These are phyloP conservation scores for Euphrasia arctica DNA, from an alignment of 305 asterid genomes.

Conservation along the genomic window DNA sequence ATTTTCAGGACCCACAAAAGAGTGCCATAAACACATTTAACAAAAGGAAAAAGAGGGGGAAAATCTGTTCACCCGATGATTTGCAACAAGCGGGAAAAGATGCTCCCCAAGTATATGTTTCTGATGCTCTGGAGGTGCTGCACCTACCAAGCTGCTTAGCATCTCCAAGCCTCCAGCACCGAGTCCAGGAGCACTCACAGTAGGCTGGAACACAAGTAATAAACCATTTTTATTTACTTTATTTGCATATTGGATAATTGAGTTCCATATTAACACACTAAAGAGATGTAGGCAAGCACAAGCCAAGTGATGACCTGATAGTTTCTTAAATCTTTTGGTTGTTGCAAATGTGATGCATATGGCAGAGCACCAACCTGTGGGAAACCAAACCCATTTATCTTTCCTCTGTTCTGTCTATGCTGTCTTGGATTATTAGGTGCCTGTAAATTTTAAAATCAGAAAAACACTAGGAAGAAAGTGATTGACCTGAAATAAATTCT, in stretches of 20 bases:
- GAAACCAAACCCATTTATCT: constrained; percentile 41
- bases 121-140: constrained; percentile 63
- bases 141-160: constrained; percentile 66
- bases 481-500: not conserved
- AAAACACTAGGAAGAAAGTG: not conserved
- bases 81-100: constrained; percentile 70
- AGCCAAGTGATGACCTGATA: constrained; percentile 43
- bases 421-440: constrained; percentile 53
- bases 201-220: constrained; percentile 27
- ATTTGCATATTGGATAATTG: constrained; percentile 22
- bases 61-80: constrained; percentile 47
- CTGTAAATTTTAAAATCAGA: constrained; percentile 31
- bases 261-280: not conserved
- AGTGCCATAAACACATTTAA: not conserved
- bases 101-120: constrained; percentile 81
- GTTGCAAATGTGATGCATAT: constrained; percentile 37
- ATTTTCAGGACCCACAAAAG: not conserved
- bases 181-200: constrained; percentile 32
- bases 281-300: not conserved
- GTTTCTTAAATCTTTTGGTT: constrained; percentile 43
- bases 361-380: constrained; percentile 44
- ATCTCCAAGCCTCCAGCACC: constrained; percentile 51
- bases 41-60: not conserved
- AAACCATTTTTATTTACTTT: constrained; percentile 31
- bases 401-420: constrained; percentile 56